A percentile compares a stretch with the other conserved stretches of the same genome.
These are phyloP conservation scores for Thielaviopsis populi DNA, from an alignment of 2,329 filamentous ascomycete genomes.

Conservation along the genomic window DNA sequence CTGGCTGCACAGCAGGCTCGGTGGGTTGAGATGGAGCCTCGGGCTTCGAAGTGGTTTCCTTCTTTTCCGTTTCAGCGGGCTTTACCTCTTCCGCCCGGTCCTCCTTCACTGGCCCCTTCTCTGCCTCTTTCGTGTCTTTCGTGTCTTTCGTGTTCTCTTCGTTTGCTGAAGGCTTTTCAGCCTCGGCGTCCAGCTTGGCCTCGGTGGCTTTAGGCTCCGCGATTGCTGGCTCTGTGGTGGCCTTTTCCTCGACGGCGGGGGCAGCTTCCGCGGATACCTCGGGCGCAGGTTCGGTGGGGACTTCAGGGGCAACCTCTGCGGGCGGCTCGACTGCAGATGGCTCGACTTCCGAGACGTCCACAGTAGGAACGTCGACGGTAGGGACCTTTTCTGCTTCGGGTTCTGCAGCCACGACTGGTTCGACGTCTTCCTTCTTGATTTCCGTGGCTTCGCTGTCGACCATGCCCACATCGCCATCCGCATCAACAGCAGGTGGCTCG, in stretches of 20 bases:
- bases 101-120: conserved; percentile 17
- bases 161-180: conserved; percentile 18
- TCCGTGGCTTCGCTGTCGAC: conserved; percentile 3
- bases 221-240: neutral
- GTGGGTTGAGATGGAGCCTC: neutral
- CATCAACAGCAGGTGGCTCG: conserved; percentile 17
- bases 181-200: conserved; percentile 14
- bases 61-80: conserved; percentile 17
- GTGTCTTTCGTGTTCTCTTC: conserved; percentile 20
- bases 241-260: neutral
- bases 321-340: neutral
- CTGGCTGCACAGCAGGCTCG: neutral
- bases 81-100: conserved; percentile 1
- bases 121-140: conserved; percentile 20
- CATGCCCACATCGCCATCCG: conserved; percentile 15
- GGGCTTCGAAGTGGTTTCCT: neutral
- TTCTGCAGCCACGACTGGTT: conserved; percentile 8
- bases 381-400: neutral
- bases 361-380: neutral
- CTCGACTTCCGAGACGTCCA: neutral
- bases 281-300: neutral
- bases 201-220: conserved; percentile 10
- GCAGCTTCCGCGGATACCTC: neutral
- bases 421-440: conserved; percentile 13
- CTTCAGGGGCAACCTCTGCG: neutral